Conservation (phyloP, 805 yeast species). For the Metschnikowia cubensis region DNA sequence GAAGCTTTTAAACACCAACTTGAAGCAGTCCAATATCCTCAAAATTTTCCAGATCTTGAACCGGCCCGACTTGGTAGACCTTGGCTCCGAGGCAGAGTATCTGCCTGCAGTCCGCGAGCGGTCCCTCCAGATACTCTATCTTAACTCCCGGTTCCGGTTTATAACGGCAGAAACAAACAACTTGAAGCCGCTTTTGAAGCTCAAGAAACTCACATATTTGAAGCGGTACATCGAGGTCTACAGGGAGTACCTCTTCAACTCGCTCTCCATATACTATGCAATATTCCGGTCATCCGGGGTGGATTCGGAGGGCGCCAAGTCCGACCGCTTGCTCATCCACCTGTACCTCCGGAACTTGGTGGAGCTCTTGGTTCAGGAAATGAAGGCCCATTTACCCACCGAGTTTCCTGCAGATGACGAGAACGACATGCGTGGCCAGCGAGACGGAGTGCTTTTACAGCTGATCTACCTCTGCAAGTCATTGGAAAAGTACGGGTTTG, state of each 20-base stretch:
- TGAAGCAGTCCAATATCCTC: slow-evolving; percentile 73
- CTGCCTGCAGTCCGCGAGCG: slow-evolving; percentile 11
- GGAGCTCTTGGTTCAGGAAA: slow-evolving; percentile 20
- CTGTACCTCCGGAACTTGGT: slow-evolving; percentile 32
- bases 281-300: slow-evolving; percentile 41
- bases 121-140: slow-evolving; percentile 49
- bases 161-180: slow-evolving; percentile 58
- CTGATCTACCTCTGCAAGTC: slow-evolving; percentile 87
- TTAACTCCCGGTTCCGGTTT: slow-evolving; percentile 66
- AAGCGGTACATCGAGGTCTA: slow-evolving; percentile 80
- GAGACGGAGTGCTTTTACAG: slow-evolving; percentile 74
- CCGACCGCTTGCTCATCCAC: slow-evolving; percentile 23
- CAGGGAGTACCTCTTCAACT: slow-evolving; percentile 76
- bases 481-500: slow-evolving; percentile 64
- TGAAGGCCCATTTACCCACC: slow-evolving; percentile 19
- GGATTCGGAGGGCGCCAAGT: slow-evolving; percentile 14
- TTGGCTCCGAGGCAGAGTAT: background rate
- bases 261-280: slow-evolving; percentile 62
- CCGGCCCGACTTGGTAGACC: slow-evolving; percentile 49
- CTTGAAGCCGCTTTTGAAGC: slow-evolving; percentile 51
- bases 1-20: slow-evolving; percentile 64
- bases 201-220: slow-evolving; percentile 55
- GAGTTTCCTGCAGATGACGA: slow-evolving; percentile 18
- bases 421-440: slow-evolving; percentile 37
- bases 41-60: slow-evolving; percentile 74